Percentiles rank a stretch among this genome's conserved stretches.
Conservation (phyloP, 352 stramenopile species). For the Globisporangium nunn region DNA sequence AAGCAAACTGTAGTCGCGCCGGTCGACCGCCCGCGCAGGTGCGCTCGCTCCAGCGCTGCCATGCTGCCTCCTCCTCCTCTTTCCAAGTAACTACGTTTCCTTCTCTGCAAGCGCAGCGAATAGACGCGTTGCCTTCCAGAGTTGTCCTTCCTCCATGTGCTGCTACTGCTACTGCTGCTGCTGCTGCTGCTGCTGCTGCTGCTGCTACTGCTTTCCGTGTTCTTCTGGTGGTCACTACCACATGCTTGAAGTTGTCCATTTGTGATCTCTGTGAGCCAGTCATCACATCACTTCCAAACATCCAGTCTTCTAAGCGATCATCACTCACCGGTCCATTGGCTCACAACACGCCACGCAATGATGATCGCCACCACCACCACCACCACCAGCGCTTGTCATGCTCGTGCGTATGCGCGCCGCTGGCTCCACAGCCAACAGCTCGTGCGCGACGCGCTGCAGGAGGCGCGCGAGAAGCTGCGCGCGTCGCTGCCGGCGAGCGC, state of each 20-base stretch:
- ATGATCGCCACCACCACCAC: neutral
- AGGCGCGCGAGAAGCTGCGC: constrained; percentile 8
- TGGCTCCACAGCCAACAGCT: constrained; percentile 10
- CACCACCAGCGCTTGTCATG: too few species aligned
- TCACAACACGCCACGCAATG: too few species aligned
- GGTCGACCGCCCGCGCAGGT: neutral
- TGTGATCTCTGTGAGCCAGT: neutral
- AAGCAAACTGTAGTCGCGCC: constrained; percentile 4
- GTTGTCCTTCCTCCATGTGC: neutral
- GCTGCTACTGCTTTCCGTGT: too few species aligned
- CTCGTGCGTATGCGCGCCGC: neutral
- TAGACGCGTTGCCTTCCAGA: constrained; percentile 2
- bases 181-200: too few species aligned
- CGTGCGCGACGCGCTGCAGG: constrained; percentile 7
- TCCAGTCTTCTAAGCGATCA: neutral
- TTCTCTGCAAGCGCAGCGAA: neutral
- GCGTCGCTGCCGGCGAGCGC: constrained; percentile 3
- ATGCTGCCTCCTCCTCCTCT: neutral
- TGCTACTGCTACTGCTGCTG: neutral
- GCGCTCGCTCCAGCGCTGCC: neutral
- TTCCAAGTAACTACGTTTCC: neutral
- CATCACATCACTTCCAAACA: neutral
- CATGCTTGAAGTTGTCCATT: neutral
- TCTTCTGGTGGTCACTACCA: neutral
- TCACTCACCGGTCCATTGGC: neutral